Evolutionary conservation across 305 asterid species (phyloP), one percentile per base, ranked within the genome.

Genomic region (Euphrasia arctica): DNA sequence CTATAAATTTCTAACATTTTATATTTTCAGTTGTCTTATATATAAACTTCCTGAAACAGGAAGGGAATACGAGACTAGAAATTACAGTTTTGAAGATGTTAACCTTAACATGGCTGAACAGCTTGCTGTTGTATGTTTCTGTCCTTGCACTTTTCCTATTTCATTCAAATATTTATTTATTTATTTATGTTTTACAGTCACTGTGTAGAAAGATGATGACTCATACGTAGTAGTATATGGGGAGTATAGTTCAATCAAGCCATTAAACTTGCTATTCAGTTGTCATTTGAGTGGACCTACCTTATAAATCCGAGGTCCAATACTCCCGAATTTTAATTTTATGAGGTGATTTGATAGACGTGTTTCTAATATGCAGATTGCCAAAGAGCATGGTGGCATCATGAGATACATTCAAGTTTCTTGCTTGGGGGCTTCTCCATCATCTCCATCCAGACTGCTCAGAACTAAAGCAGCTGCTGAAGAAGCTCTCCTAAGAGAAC

Each of bases 331-430:
- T 59, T 32, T 5, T 64, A 10, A 34, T 10, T 31, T 15, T 22
- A 51, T 54, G 8, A 56, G 11, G 13, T 67, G 28, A 62, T 36
- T 54, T 65, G 49, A 51, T 62, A 41, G 66, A 41, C 69, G 63
- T 43, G 67, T 71, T 54, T 32, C 67, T 3, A 59, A 58, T 58
- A 12, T 63, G 74, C 82, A 93, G 97, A 90, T 93, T 45, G 87
- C 99, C 49, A 93, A 81, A 75, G 99, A 93, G 81, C 99, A 93
- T 47, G 99, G 99, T 66, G 99, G 99, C 63, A 83, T 93, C 72
- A 76, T 82, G 93, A 83, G 99, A 68, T 93, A 76, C 80, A 86
- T 93, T 72, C 97, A 93, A 62, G 85, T 86, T 78, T 93, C 99
- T 65, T 77, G 91, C 77, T 74, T 93, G 80, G 99, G 97, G 32